Conservation (phyloP, 2,329 filamentous ascomycete species). For the Orbilia oligospora region DNA sequence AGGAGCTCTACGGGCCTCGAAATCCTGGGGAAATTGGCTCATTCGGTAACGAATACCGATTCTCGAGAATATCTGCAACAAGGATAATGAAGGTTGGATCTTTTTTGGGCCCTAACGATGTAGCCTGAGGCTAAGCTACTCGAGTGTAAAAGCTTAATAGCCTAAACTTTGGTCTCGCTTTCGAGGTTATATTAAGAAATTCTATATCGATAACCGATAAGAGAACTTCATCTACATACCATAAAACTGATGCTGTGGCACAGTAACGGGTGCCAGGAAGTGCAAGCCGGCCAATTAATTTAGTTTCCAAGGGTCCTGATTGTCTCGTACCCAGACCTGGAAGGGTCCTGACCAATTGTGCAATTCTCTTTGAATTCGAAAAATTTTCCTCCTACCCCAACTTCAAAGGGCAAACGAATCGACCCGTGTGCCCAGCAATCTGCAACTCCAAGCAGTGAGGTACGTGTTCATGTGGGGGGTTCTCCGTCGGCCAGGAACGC, state of each 20-base stretch:
- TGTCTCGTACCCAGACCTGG: neutral
- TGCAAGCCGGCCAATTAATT: neutral
- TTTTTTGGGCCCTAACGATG: neutral
- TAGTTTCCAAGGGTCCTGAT: neutral
- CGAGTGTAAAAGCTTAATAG: conserved; percentile 4
- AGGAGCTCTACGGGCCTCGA: conserved; percentile 17
- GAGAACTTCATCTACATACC: neutral
- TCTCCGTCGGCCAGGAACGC: conserved; percentile 37
- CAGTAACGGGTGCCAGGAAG: neutral
- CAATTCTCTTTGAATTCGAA: too few species aligned
- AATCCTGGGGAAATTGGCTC: conserved; percentile 29
- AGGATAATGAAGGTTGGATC: neutral
- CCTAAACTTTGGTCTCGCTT: conserved; percentile 1
- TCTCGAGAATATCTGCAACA: conserved; percentile 16
- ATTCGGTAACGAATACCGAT: conserved; percentile 22
- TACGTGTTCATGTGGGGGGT: conserved; percentile 48
- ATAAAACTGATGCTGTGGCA: conserved; percentile 4
- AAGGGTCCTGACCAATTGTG: too few species aligned
- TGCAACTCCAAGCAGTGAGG: conserved; percentile 26
- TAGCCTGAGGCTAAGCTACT: neutral
- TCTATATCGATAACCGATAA: conserved; percentile 30
- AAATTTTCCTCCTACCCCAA: neutral
- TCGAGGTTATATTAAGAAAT: conserved; percentile 6
- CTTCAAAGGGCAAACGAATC: conserved; percentile 9
- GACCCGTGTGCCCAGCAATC: conserved; percentile 34